These are phyloP conservation scores for Achaetomiella virescens DNA, from an alignment of 495 filamentous ascomycete species.

Conservation along the genomic window DNA sequence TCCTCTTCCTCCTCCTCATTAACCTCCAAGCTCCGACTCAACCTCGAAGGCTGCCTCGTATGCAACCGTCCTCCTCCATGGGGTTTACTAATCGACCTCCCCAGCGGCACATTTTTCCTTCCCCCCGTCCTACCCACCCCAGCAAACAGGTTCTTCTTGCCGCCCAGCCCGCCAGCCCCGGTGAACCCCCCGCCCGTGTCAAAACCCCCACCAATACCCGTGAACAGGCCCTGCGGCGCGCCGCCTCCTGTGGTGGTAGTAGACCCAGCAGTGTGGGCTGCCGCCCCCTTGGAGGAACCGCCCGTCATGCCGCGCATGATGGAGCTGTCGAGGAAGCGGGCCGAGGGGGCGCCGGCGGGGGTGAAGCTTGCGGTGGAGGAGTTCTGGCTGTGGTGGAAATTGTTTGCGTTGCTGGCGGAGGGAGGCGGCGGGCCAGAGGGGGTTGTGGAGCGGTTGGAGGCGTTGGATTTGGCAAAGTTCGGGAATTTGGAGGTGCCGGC, in stretches of 20 bases:
- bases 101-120: background rate
- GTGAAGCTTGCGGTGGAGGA: constrained; percentile 57
- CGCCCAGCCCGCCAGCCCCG: background rate
- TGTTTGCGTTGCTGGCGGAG: too few relatives aligned
- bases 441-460: constrained; percentile 60
- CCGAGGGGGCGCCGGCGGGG: constrained; percentile 62
- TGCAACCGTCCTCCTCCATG: background rate
- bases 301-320: constrained; percentile 40
- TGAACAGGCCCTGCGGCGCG: constrained; percentile 1
- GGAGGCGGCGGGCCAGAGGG: constrained; percentile 63
- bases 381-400: constrained; percentile 26
- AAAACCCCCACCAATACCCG: constrained; percentile 4
- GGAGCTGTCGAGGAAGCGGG: constrained; percentile 59
- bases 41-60: constrained; percentile 16
- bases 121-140: background rate
- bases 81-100: constrained; percentile 14
- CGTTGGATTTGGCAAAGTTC: background rate
- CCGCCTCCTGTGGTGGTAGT: too few relatives aligned
- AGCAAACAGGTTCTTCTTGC: background rate
- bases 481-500: background rate
- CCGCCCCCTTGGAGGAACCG: background rate
- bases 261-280: too few relatives aligned
- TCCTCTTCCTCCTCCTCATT: constrained; percentile 17
- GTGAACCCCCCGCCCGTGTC: background rate
- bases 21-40: constrained; percentile 21